A percentile compares a stretch with the other conserved stretches of the same genome.
phyloP scores from a whole-genome alignment of 768 basidiomycete genomes.

The Russula sp. region DNA sequence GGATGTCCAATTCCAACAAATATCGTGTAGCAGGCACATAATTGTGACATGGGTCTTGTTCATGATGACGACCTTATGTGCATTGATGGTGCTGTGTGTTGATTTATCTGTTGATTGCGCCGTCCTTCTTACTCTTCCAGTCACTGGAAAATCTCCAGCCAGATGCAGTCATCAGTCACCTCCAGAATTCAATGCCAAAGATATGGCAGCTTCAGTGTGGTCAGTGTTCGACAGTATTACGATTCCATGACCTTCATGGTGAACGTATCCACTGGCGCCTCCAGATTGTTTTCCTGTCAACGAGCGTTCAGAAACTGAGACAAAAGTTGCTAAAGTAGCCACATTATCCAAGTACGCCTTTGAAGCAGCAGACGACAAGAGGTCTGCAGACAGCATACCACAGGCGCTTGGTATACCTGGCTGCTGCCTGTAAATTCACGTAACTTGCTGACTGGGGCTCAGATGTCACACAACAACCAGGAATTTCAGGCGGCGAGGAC shows the following conservation, averaged over 20 bases:
- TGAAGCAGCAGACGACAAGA: too few species aligned
- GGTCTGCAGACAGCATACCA: too few species aligned
- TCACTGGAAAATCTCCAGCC: not conserved
- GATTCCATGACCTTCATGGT: not conserved
- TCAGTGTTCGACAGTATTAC: not conserved
- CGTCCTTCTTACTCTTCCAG: not conserved
- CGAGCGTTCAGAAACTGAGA: not conserved
- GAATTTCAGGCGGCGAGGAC: too few species aligned
- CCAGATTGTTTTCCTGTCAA: not conserved
- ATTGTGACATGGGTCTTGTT: not conserved
- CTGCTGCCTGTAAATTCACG: too few species aligned
- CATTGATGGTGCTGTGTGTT: not conserved
- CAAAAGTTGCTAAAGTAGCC: too few species aligned
- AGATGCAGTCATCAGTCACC: not conserved
- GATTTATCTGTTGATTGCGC: not conserved
- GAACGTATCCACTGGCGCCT: too few species aligned
- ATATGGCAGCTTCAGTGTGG: not conserved
- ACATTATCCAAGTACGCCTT: too few species aligned
- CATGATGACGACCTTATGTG: not conserved
- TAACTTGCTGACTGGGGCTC: too few species aligned
- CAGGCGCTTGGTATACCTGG: too few species aligned
- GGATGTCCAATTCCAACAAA: not conserved
- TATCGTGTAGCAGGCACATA: not conserved
- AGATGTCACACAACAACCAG: too few species aligned
- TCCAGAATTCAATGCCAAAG: not conserved